Conservation (phyloP, 1,284 basidiomycete species). For the Somion occarium region DNA sequence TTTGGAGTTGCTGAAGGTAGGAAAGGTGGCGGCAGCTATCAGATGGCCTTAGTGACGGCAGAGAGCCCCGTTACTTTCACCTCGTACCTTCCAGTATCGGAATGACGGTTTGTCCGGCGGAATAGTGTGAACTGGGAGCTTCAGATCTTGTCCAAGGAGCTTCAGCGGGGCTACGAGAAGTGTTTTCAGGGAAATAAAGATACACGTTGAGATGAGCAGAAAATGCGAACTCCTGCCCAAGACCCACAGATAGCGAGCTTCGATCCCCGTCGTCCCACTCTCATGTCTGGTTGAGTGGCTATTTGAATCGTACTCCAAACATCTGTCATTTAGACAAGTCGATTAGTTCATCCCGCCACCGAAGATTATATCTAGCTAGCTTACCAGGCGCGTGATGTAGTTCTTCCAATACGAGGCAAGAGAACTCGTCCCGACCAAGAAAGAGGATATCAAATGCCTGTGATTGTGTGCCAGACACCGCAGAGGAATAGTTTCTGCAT, state of each 20-base stretch:
- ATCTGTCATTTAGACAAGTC: conserved; percentile 34
- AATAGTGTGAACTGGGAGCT: conserved; percentile 51
- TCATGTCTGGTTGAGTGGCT: conserved; percentile 58
- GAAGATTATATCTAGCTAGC: conserved; percentile 12
- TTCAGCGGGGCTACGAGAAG: conserved; percentile 52
- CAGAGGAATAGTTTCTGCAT: too few relatives aligned
- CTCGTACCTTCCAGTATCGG: conserved; percentile 50
- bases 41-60: neutral
- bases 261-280: conserved; percentile 46
- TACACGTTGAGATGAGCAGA: conserved; percentile 2
- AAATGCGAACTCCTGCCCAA: neutral
- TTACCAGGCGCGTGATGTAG: conserved; percentile 47
- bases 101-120: conserved; percentile 53
- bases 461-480: too few relatives aligned
- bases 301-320: conserved; percentile 55
- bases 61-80: conserved; percentile 3
- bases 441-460: conserved; percentile 42
- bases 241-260: conserved; percentile 46
- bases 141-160: conserved; percentile 40
- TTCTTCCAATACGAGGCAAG: conserved; percentile 52
- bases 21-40: conserved; percentile 46
- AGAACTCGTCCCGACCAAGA: conserved; percentile 72
- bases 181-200: conserved; percentile 1
- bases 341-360: neutral
- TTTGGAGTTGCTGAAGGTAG: conserved; percentile 19